Evolutionary conservation across 2,329 filamentous ascomycete species (phyloP).

Genomic region (Pseudocercospora eumusae): DNA sequence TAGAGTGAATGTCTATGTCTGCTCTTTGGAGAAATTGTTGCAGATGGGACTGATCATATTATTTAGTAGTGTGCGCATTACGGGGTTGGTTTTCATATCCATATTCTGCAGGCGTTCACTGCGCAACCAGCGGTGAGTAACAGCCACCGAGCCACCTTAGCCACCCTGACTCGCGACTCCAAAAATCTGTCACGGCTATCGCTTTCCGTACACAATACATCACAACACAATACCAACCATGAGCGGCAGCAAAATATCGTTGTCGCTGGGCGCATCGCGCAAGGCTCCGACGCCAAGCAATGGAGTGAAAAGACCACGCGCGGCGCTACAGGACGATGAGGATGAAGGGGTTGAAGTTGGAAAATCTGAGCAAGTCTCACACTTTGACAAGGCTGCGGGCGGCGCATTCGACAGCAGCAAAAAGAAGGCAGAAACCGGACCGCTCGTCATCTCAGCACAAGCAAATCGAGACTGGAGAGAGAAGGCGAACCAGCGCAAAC

Average conservation of each 20-base stretch:
- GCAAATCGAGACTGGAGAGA: conserved; percentile 65
- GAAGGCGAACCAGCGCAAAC: conserved; percentile 51
- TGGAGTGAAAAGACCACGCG: conserved; percentile 47
- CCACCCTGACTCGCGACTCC: not conserved
- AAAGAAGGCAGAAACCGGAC: conserved; percentile 42
- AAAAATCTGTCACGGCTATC: not conserved
- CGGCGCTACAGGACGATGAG: conserved; percentile 46
- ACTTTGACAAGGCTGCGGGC: conserved; percentile 56
- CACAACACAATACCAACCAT: conserved; percentile 9
- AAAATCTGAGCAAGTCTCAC: conserved; percentile 52
- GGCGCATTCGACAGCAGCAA: conserved; percentile 50
- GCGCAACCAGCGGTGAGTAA: conserved; percentile 4
- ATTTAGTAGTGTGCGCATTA: not conserved
- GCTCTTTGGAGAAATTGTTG: not conserved
- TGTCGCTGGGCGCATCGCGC: conserved; percentile 35
- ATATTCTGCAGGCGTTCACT: not conserved
- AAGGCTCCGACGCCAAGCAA: conserved; percentile 36
- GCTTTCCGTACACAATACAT: not conserved
- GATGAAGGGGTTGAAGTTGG: conserved; percentile 56
- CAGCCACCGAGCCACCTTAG: not conserved
- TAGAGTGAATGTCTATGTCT: not conserved
- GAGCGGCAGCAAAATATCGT: conserved; percentile 35
- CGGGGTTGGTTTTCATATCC: not conserved
- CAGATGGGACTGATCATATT: not conserved
- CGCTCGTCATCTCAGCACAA: conserved; percentile 60